Percentiles rank a stretch among this genome's conserved stretches.
These are phyloP conservation scores for Trypanosoma melophagium DNA, from an alignment of 208 protist species.

Conservation along the genomic window DNA sequence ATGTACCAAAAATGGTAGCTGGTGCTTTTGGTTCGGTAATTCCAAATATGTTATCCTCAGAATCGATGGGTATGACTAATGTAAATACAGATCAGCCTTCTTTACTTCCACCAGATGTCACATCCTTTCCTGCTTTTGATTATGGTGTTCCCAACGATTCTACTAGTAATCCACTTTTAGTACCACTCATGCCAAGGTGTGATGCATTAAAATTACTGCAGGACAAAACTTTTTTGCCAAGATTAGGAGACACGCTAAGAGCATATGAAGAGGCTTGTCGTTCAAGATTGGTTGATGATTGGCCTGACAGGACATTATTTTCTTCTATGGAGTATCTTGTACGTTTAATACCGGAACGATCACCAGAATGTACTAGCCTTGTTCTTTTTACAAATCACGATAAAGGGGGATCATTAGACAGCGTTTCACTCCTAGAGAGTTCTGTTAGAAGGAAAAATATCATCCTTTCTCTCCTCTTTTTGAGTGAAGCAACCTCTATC, in stretches of 20 bases:
- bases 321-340: slow-evolving; percentile 70
- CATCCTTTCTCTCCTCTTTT: slow-evolving; percentile 71
- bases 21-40: slow-evolving; percentile 1
- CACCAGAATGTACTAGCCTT: slow-evolving; percentile 66
- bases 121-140: slow-evolving; percentile 42
- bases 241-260: slow-evolving; percentile 44
- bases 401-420: slow-evolving; percentile 40
- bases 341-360: slow-evolving; percentile 55
- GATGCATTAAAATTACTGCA: slow-evolving; percentile 47
- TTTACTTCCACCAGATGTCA: slow-evolving; percentile 30
- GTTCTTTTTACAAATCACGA: slow-evolving; percentile 67
- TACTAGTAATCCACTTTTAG: slow-evolving; percentile 19
- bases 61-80: neutral
- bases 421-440: slow-evolving; percentile 63
- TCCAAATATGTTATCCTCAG: neutral
- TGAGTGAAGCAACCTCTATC: slow-evolving; percentile 21
- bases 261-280: slow-evolving; percentile 74
- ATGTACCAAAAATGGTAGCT: slow-evolving; percentile 42
- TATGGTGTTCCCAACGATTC: slow-evolving; percentile 17
- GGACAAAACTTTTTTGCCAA: slow-evolving; percentile 49
- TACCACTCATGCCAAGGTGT: slow-evolving; percentile 59
- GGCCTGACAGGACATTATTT: slow-evolving; percentile 59
- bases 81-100: neutral
- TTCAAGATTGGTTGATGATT: slow-evolving; percentile 35
- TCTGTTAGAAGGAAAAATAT: slow-evolving; percentile 81